These are phyloP conservation scores for Amylostereum chailletii DNA, from an alignment of 1,284 basidiomycete genomes.

Conservation along the genomic window DNA sequence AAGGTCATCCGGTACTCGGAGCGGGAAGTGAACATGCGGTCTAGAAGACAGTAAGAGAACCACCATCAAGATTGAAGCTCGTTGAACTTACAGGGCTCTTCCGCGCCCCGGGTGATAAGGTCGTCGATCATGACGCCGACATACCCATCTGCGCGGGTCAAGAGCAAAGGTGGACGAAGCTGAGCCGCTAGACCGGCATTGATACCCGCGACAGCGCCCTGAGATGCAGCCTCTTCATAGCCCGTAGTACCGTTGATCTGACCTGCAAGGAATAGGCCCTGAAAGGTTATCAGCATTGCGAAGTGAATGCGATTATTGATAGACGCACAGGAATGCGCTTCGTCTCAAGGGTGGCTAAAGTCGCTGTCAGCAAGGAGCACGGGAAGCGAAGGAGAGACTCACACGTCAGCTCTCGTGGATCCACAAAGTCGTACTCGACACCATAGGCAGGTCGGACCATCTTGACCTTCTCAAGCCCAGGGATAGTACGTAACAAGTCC, in stretches of 20 bases:
- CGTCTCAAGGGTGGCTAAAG: slow-evolving; percentile 72
- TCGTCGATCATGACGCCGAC: slow-evolving; percentile 90
- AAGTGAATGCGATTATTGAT: background rate
- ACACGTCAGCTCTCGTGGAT: slow-evolving; percentile 74
- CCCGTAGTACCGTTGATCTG: slow-evolving; percentile 91
- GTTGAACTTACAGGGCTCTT: slow-evolving; percentile 70
- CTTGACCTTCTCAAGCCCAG: slow-evolving; percentile 75
- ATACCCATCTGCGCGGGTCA: slow-evolving; percentile 80
- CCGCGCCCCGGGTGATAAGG: slow-evolving; percentile 77
- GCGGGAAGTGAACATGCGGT: slow-evolving; percentile 89
- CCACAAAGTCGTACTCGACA: slow-evolving; percentile 90
- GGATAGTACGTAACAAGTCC: slow-evolving; percentile 72
- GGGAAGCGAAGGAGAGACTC: slow-evolving; percentile 12
- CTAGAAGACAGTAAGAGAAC: slow-evolving; percentile 26
- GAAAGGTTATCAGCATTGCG: background rate
- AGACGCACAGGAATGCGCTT: slow-evolving; percentile 59
- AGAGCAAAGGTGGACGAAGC: slow-evolving; percentile 43
- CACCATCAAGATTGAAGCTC: background rate
- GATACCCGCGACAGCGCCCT: slow-evolving; percentile 78
- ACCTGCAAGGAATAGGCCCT: slow-evolving; percentile 81
- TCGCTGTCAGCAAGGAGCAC: background rate
- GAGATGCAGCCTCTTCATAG: slow-evolving; percentile 88
- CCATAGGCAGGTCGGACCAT: slow-evolving; percentile 84
- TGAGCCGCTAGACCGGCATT: slow-evolving; percentile 75
- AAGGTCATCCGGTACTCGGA: slow-evolving; percentile 86